Evolutionary conservation across 2,329 filamentous ascomycete species (phyloP).

Genomic region (Colletotrichum destructivum): DNA sequence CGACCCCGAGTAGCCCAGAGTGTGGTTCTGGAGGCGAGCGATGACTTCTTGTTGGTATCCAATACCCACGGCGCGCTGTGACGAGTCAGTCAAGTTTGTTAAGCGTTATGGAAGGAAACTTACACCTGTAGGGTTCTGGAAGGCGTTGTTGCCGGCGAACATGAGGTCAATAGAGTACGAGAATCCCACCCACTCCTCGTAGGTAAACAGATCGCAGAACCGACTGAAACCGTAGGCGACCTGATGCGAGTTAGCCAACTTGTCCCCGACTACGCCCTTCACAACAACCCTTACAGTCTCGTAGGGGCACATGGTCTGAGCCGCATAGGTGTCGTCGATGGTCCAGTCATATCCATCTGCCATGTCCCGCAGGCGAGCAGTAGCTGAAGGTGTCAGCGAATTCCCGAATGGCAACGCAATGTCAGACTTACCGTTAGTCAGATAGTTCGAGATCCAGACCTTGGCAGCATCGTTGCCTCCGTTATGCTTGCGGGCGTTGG

Average conservation of each 20-base stretch:
- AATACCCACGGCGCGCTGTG: slow-evolving; percentile 77
- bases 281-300: slow-evolving; percentile 68
- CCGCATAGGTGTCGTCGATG: slow-evolving; percentile 73
- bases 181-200: slow-evolving; percentile 80
- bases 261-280: not conserved
- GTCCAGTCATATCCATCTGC: slow-evolving; percentile 75
- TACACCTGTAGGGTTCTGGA: slow-evolving; percentile 75
- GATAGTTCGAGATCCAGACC: slow-evolving; percentile 76
- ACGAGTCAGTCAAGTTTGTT: slow-evolving; percentile 38
- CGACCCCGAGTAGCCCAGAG: slow-evolving; percentile 69
- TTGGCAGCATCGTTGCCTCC: slow-evolving; percentile 68
- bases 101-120: slow-evolving; percentile 58
- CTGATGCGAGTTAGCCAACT: slow-evolving; percentile 42
- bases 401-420: not conserved
- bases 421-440: slow-evolving; percentile 66
- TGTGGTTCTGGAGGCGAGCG: slow-evolving; percentile 79
- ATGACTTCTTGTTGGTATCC: slow-evolving; percentile 82
- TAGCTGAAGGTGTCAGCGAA: slow-evolving; percentile 59
- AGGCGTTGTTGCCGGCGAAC: slow-evolving; percentile 74
- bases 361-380: slow-evolving; percentile 70
- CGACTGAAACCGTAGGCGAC: slow-evolving; percentile 82
- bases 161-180: slow-evolving; percentile 79
- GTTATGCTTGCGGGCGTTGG: slow-evolving; percentile 69
- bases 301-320: slow-evolving; percentile 82
- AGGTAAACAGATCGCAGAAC: slow-evolving; percentile 83